Evolutionary conservation across 345 rosid genomes (phyloP).

Genomic region (Eucalyptus sideroxylon): DNA sequence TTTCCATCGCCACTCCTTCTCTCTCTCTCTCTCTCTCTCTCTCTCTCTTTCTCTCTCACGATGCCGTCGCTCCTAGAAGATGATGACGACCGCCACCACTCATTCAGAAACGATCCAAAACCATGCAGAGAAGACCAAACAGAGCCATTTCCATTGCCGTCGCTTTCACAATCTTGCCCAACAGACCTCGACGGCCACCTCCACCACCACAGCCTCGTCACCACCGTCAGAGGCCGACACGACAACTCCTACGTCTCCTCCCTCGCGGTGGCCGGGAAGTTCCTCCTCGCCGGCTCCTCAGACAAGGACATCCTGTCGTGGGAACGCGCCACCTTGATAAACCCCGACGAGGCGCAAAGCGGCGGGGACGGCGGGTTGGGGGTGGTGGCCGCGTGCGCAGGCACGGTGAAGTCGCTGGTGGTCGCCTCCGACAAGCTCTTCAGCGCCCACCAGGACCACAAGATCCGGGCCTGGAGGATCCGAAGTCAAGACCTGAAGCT

Average conservation of each 20-base stretch:
- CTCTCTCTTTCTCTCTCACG: not conserved
- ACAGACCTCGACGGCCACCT: not conserved
- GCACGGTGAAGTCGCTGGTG: constrained; percentile 72
- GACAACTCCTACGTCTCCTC: constrained; percentile 52
- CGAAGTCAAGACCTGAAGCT: constrained; percentile 5
- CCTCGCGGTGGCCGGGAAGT: constrained; percentile 40
- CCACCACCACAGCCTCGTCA: constrained; percentile 23
- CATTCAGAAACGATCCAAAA: not conserved
- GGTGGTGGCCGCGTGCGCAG: constrained; percentile 36
- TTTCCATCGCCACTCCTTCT: not conserved
- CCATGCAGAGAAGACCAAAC: not conserved
- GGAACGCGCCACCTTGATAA: constrained; percentile 22
- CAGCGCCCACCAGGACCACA: constrained; percentile 92
- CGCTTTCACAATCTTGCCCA: constrained; percentile 1
- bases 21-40: not conserved
- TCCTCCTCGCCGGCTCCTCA: constrained; percentile 62
- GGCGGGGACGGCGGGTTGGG: not conserved
- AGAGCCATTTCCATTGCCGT: not conserved
- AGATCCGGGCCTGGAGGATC: constrained; percentile 91
- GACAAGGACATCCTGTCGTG: constrained; percentile 57
- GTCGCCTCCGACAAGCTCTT: constrained; percentile 61
- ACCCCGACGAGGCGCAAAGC: not conserved
- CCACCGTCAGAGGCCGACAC: constrained; percentile 45
- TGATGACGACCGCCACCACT: not conserved
- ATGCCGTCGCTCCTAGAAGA: not conserved